Evolutionary conservation across 2,329 filamentous ascomycete genomes (phyloP).

Genomic region (Pseudocercospora musae): DNA sequence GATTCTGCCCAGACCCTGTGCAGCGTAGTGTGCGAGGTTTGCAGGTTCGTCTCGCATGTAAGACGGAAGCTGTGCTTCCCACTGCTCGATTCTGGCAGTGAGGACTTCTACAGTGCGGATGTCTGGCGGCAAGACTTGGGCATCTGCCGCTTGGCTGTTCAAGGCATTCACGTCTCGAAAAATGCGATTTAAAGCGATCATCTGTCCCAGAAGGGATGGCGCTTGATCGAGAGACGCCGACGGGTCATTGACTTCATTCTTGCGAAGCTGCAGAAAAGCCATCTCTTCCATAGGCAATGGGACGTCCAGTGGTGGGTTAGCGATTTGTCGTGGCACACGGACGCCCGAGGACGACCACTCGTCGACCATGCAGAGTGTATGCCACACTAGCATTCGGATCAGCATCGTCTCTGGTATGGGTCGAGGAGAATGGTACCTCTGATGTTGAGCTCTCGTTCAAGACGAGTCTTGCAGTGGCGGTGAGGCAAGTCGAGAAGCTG

Average conservation of each 20-base stretch:
- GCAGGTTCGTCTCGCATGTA: slow-evolving; percentile 11
- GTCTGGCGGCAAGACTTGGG: slow-evolving; percentile 5
- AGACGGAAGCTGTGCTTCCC: slow-evolving; percentile 4
- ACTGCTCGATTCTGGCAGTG: slow-evolving; percentile 2
- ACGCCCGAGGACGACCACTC: slow-evolving; percentile 12
- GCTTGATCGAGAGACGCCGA: neutral
- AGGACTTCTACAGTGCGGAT: slow-evolving; percentile 5
- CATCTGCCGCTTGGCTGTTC: slow-evolving; percentile 7
- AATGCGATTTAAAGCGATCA: slow-evolving; percentile 10
- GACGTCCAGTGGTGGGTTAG: slow-evolving; percentile 5
- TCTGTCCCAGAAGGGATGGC: slow-evolving; percentile 4
- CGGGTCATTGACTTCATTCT: neutral
- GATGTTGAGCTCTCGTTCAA: slow-evolving; percentile 6
- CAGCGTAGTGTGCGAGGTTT: slow-evolving; percentile 10
- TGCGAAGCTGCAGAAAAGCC: slow-evolving; percentile 5
- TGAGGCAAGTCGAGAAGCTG: slow-evolving; percentile 6
- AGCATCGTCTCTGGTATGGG: neutral
- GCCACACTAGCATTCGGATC: slow-evolving; percentile 1
- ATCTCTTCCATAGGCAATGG: slow-evolving; percentile 10
- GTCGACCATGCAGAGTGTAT: slow-evolving; percentile 8
- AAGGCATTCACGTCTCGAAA: slow-evolving; percentile 10
- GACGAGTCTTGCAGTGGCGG: neutral
- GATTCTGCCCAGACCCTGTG: slow-evolving; percentile 4
- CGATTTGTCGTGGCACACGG: slow-evolving; percentile 7
- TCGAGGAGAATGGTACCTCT: neutral